Evolutionary conservation across 1,139 yeast genomes (phyloP).

Genomic region (Pichia sorboxylosa): DNA sequence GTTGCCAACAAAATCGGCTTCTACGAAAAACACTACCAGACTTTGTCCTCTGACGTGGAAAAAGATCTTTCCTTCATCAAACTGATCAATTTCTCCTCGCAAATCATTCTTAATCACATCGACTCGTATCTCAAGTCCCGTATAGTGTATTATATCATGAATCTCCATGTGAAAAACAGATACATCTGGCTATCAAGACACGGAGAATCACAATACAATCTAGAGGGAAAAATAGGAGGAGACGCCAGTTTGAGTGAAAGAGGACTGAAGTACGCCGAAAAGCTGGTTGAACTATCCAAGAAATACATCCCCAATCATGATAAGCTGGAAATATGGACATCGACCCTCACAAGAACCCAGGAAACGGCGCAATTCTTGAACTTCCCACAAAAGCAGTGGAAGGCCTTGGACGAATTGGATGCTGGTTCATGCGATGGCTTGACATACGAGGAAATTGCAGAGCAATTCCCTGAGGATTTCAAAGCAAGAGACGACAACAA

Average conservation of each 20-base stretch:
- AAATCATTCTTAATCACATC: conserved; percentile 76
- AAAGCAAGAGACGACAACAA: conserved; percentile 92
- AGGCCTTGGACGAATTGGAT: conserved; percentile 91
- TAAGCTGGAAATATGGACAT: conserved; percentile 89
- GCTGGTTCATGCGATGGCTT: conserved; percentile 97
- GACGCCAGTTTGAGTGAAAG: conserved; percentile 81
- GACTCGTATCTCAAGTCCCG: conserved; percentile 85
- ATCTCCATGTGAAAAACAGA: conserved; percentile 84
- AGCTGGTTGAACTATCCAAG: conserved; percentile 66
- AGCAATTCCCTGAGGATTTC: conserved; percentile 83
- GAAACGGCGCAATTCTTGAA: conserved; percentile 83
- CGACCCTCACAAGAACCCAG: conserved; percentile 83
- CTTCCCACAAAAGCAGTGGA: conserved; percentile 83
- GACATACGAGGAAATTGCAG: conserved; percentile 80
- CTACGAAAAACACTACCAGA: conserved; percentile 66
- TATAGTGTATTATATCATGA: conserved; percentile 92
- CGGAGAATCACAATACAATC: conserved; percentile 86
- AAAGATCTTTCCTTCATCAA: conserved; percentile 71
- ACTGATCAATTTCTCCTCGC: conserved; percentile 76
- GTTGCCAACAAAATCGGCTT: conserved; percentile 60
- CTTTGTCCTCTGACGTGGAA: conserved; percentile 49
- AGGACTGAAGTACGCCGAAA: conserved; percentile 76
- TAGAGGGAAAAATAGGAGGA: conserved; percentile 93
- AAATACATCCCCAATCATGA: conserved; percentile 56
- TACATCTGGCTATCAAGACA: conserved; percentile 89